phyloP scores from a whole-genome alignment of 2,329 filamentous ascomycete species.

The Ceratocystis papillata region DNA sequence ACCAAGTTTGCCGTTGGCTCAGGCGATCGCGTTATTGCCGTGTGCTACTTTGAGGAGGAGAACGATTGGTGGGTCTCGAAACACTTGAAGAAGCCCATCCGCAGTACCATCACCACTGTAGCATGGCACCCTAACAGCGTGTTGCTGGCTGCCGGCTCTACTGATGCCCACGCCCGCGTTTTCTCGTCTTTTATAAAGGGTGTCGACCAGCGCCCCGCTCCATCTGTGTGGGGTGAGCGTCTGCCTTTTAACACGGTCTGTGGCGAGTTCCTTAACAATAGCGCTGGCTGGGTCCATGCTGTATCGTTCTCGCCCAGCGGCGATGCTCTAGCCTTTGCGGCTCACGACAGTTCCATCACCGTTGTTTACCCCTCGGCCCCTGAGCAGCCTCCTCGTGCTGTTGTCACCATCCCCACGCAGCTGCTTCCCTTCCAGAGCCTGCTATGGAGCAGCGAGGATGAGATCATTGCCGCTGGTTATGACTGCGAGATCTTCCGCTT shows the following conservation, averaged over 20 bases:
- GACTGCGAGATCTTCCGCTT: slow-evolving; percentile 85
- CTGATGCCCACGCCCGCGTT: slow-evolving; percentile 89
- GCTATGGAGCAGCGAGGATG: slow-evolving; percentile 81
- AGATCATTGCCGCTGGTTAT: slow-evolving; percentile 92
- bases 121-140: slow-evolving; percentile 98
- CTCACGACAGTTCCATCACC: slow-evolving; percentile 93
- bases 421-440: slow-evolving; percentile 85
- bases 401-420: slow-evolving; percentile 81
- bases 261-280: slow-evolving; percentile 91
- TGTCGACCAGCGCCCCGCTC: slow-evolving; percentile 72
- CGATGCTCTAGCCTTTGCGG: slow-evolving; percentile 83
- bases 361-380: slow-evolving; percentile 88
- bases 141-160: slow-evolving; percentile 86
- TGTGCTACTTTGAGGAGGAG: slow-evolving; percentile 98
- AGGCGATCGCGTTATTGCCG: slow-evolving; percentile 84
- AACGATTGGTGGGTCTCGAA: slow-evolving; percentile 99
- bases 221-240: slow-evolving; percentile 85
- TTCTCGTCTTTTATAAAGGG: slow-evolving; percentile 96
- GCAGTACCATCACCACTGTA: slow-evolving; percentile 89
- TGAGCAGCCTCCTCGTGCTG: slow-evolving; percentile 80
- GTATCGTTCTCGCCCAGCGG: slow-evolving; percentile 88
- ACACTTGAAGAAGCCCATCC: slow-evolving; percentile 97
- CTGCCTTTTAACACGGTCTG: slow-evolving; percentile 98
- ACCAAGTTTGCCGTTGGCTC: slow-evolving; percentile 96
- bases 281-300: slow-evolving; percentile 91